phyloP scores from a whole-genome alignment of 352 stramenopile genomes.

The Phytophthora fragariaefolia region DNA sequence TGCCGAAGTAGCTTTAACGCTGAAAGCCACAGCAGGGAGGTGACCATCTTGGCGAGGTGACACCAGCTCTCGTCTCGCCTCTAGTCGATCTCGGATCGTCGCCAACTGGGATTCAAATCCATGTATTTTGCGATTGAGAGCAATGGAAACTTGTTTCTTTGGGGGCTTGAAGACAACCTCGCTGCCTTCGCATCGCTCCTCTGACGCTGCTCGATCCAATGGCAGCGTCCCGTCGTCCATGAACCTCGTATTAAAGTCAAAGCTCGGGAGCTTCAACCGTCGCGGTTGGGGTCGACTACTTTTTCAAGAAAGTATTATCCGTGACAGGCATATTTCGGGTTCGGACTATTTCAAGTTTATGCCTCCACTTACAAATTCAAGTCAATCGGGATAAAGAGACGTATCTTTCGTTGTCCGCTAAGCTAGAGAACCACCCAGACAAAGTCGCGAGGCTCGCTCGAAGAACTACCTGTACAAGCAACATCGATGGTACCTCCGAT shows the following conservation, averaged over 20 bases:
- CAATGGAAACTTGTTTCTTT: slow-evolving; percentile 1
- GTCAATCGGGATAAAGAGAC: too few relatives aligned
- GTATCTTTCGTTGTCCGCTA: too few relatives aligned
- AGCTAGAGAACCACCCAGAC: too few relatives aligned
- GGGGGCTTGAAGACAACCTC: not conserved
- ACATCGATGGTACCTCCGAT: too few relatives aligned
- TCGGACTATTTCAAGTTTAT: too few relatives aligned
- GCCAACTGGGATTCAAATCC: slow-evolving; percentile 52
- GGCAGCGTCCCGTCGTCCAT: slow-evolving; percentile 25
- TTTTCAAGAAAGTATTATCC: too few relatives aligned
- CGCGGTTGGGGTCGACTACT: not conserved
- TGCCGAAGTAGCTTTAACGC: not conserved
- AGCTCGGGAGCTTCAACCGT: too few relatives aligned
- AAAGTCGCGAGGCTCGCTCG: too few relatives aligned
- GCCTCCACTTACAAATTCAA: too few relatives aligned
- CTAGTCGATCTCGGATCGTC: slow-evolving; percentile 48
- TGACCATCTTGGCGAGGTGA: not conserved
- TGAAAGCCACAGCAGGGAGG: slow-evolving; percentile 27
- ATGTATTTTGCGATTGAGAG: slow-evolving; percentile 44
- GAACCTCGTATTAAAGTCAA: slow-evolving; percentile 21
- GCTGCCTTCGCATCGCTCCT: slow-evolving; percentile 12
- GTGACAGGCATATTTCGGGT: too few relatives aligned
- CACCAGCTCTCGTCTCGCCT: slow-evolving; percentile 25
- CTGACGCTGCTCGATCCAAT: slow-evolving; percentile 3
- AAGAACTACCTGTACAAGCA: too few relatives aligned